Base-by-base conservation (phyloP, 2,329 filamentous ascomycete genomes). In the Fusarium marasasianum region DNA sequence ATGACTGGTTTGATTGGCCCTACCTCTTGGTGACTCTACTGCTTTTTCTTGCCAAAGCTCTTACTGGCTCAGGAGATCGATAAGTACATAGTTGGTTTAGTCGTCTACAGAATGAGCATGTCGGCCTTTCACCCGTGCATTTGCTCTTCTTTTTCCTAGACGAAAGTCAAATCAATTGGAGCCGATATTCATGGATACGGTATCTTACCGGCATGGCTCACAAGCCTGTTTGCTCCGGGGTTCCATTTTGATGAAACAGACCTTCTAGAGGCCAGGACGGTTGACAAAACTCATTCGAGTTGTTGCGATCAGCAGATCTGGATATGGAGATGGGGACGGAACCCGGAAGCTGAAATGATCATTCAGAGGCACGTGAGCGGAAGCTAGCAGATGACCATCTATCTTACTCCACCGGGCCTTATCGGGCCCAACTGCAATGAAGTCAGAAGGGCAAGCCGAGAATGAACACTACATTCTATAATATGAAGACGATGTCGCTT, bases 181-280 rank as follows among this genome's bases (percentile, higher is more conserved):
- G 5, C 9, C 10, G 1, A 0, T 6, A 24, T 8, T 8, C 2
- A 5, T 11, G 3, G 3, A 0, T 1, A 12, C 1, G 15, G 15
- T 3, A 11, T 51, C 50, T 40, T 10, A 63, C 65, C 66, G 65
- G 10, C 66, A 69, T 31, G 65, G 50, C 1, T 69, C 66, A 29
- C 65, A 69, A 22, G 66, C 66, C 31, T 69, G 57, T 20, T 64
- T 69, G 8, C 57, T 69, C n/a, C 65, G 50, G 20, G 44, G 24
- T 13, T 69, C 65, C 57, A 69, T 69, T 18, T 11, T 13, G 26
- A 17, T 20, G 4, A 29, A 35, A 37, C 4, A 15, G 35, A 5
- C 17, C 13, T 11, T 22, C 5, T 6, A 54, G 20, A 12, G 22
- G 22, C n/a, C 18, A n/a, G 57, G 9, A 35, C 4, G 18, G 29